phyloP scores from a whole-genome alignment of 1,284 basidiomycete genomes.

The Apiotrichum sp. region DNA sequence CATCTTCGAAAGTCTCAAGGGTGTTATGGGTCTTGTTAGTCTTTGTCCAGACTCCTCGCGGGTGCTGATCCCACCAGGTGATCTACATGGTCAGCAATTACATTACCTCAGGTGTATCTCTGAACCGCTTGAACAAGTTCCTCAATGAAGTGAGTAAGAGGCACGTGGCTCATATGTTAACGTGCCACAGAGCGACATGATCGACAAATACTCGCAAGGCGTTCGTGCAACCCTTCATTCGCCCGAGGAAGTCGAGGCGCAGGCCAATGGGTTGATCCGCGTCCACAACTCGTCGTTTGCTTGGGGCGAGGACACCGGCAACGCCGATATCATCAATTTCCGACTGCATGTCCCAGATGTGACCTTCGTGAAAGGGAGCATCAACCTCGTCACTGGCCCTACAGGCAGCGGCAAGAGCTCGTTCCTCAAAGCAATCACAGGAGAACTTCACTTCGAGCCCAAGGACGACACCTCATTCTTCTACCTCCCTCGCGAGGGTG shows the following conservation, averaged over 20 bases:
- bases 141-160: slow-evolving; percentile 35
- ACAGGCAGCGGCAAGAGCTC: slow-evolving; percentile 49
- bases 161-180: not conserved
- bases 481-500: slow-evolving; percentile 60
- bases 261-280: slow-evolving; percentile 34
- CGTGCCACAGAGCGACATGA: slow-evolving; percentile 50
- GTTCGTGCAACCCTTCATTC: slow-evolving; percentile 18
- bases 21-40: slow-evolving; percentile 21
- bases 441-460: slow-evolving; percentile 50
- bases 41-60: no score
- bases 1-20: slow-evolving; percentile 44
- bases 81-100: slow-evolving; percentile 36
- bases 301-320: slow-evolving; percentile 32
- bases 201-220: slow-evolving; percentile 50
- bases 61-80: no score
- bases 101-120: slow-evolving; percentile 50
- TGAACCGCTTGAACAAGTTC: slow-evolving; percentile 52
- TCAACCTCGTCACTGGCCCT: slow-evolving; percentile 61
- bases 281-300: slow-evolving; percentile 39
- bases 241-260: slow-evolving; percentile 30
- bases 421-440: slow-evolving; percentile 51
- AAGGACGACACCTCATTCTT: slow-evolving; percentile 56
- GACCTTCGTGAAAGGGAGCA: slow-evolving; percentile 53
- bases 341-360: slow-evolving; percentile 53
- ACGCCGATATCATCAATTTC: slow-evolving; percentile 45